These are phyloP conservation scores for Tuber calosporum DNA, from an alignment of 495 filamentous ascomycete genomes.

Conservation along the genomic window DNA sequence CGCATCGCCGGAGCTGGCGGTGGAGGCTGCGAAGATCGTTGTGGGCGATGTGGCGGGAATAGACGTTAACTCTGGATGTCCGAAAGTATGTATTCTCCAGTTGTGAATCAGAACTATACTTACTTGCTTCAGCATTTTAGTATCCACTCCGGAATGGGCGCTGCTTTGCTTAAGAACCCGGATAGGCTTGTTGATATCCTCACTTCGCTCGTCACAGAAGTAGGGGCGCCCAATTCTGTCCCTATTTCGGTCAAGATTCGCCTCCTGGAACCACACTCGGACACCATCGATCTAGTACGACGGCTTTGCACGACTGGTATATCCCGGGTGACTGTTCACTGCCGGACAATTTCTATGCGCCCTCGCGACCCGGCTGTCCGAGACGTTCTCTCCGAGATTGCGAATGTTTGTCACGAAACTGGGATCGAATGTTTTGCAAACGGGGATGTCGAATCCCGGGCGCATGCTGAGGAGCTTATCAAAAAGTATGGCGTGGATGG, in stretches of 20 bases:
- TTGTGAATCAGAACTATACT: constrained; percentile 9
- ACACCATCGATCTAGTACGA: constrained; percentile 67
- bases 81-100: constrained; percentile 50
- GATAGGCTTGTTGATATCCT: constrained; percentile 77
- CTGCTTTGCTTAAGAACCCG: constrained; percentile 73
- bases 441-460: constrained; percentile 70
- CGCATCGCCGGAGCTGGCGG: constrained; percentile 67
- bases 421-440: constrained; percentile 92
- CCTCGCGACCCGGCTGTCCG: constrained; percentile 80
- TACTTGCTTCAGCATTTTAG: constrained; percentile 58
- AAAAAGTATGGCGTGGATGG: constrained; percentile 76
- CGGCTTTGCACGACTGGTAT: constrained; percentile 76
- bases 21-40: constrained; percentile 73
- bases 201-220: constrained; percentile 67
- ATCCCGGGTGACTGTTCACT: constrained; percentile 85
- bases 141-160: constrained; percentile 87
- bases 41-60: constrained; percentile 84
- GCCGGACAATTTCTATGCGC: constrained; percentile 91
- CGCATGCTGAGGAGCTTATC: constrained; percentile 60
- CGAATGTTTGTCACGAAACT: constrained; percentile 63
- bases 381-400: constrained; percentile 75
- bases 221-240: constrained; percentile 67
- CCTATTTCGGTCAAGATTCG: constrained; percentile 95
- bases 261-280: constrained; percentile 64
- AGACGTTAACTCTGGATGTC: constrained; percentile 94